A percentile compares a stretch with the other conserved stretches of the same genome.
phyloP scores from a whole-genome alignment of 345 rosid species.

The Nasturtium officinale region DNA sequence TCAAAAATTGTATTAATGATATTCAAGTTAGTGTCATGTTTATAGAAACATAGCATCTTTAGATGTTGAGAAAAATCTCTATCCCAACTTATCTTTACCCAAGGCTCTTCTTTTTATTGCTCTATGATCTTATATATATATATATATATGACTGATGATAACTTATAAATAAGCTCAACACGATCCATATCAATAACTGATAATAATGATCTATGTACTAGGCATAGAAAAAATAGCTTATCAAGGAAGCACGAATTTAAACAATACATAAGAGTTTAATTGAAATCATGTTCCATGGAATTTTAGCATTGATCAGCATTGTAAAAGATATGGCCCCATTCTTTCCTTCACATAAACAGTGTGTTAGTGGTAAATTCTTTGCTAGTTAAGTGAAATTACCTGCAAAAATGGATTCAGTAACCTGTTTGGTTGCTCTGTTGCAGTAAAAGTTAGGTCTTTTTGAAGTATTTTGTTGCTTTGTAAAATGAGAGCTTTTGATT shows the following conservation, averaged over 20 bases:
- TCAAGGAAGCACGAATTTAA: too few relatives aligned
- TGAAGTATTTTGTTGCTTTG: neutral
- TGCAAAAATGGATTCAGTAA: neutral
- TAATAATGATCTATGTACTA: too few relatives aligned
- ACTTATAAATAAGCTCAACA: too few relatives aligned
- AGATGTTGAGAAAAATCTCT: neutral
- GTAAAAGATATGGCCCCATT: too few relatives aligned
- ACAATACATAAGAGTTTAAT: too few relatives aligned
- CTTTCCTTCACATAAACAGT: too few relatives aligned
- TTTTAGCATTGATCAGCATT: too few relatives aligned
- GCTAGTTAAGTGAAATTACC: too few relatives aligned
- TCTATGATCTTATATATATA: neutral
- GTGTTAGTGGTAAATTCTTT: too few relatives aligned
- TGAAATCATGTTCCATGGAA: too few relatives aligned
- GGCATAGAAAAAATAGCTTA: too few relatives aligned
- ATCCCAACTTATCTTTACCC: slow-evolving; percentile 11
- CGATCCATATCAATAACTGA: too few relatives aligned
- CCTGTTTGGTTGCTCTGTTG: slow-evolving; percentile 8
- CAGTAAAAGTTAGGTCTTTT: slow-evolving; percentile 19
- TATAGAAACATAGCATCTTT: slow-evolving; percentile 18
- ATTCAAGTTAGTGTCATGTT: slow-evolving; percentile 32
- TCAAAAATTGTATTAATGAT: slow-evolving; percentile 13
- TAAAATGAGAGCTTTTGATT: neutral
- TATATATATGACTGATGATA: neutral
- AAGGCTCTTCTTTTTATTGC: slow-evolving; percentile 2